Evolutionary conservation across 352 stramenopile species (phyloP), one percentile per base, ranked within the genome.

Genomic region (Globisporangium mamillatum): DNA sequence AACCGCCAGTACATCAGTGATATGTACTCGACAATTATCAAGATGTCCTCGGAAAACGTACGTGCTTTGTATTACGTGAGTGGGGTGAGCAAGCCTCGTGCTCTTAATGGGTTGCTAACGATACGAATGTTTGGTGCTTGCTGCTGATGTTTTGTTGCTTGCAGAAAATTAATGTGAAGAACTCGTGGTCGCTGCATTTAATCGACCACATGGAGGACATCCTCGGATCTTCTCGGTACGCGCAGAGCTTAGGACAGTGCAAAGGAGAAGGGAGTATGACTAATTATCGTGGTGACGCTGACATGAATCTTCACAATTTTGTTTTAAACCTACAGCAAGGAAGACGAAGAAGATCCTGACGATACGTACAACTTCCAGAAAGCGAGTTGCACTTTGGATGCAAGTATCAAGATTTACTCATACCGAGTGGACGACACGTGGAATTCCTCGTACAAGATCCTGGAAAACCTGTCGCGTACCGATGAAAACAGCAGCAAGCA

Each of bases 361-460:
- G 77, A 86, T 25, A 93, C 87, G 63, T 95, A 90, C 63, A 99
- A 99, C 74, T 99, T 99, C 72, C 97, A 98, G 70, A 98, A 98
- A 66, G 97, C 97, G 29, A 98, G 89, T 67, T 99, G 97, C 75
- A 99, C 97, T 20, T 73, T 99, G n/a, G 97, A 99, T 74, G 97
- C 97, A 1, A 98, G 90, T 70, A 95, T 99, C 27, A 99, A 99
- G 78, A 99, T 99, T 69, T 99, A 99, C 78, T 98, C 94, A 44
- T 98, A 99, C 75, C 93, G 97, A 63, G 97, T 99, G 36, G 97
- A 99, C 72, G 97, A 99, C 75, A 98, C 98, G 57, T 98, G 97
- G 84, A 92, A 97, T 46, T 98, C 92, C 57, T 98, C 92, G 56
- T 99, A 98, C 77, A 98, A 98, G 65, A 97, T 99, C 18, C 71